Evolutionary conservation across 805 yeast species (phyloP), one percentile per base, ranked within the genome.

Genomic region (Limtongia smithiae): DNA sequence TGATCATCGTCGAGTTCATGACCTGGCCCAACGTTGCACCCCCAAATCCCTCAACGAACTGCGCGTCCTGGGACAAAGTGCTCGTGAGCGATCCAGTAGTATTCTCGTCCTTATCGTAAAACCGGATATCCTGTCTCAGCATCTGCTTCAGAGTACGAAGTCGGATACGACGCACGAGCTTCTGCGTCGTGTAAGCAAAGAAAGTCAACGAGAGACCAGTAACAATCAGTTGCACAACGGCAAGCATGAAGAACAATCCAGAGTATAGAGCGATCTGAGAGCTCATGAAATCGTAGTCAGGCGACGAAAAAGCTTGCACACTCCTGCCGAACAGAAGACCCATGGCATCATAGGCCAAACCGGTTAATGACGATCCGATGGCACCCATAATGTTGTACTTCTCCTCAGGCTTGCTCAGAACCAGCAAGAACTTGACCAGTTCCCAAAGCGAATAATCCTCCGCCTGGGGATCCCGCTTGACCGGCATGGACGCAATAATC

Each of bases 11-110:
- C 7, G 71, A 50, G 9, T 71, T 68, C n/a, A 59, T 32, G 15
- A 61, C 28, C 25, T 61, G 63, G 15, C 63, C 65, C 6, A 61
- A 41, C 4, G 60, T 60, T 14, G 59, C 57, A 11, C 65, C 65
- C 24, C 55, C 39, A 12, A 42, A 33, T 15, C 49, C 58, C 43
- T 69, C 60, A 24, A 63, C 50, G 20, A 67, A 63, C 46, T 67
- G 68, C 8, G 71, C 73, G 43, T 70, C 73, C 44, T 67, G 69
- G 39, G 72, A 70, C 15, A 70, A 56, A 21, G 67, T 62, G 1
- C 72, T 55, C 3, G 71, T 66, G 15, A 70, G 59, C 1, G 72
- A 58, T 37, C 74, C 74, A 11, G 72, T 63, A 14, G 69, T 57
- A 48, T 69, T 68, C 34, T 64, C 63, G 17, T 64, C 67, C 42